Evolutionary conservation across 768 basidiomycete genomes (phyloP).

Genomic region (Sistotremastrum niveocremeum): DNA sequence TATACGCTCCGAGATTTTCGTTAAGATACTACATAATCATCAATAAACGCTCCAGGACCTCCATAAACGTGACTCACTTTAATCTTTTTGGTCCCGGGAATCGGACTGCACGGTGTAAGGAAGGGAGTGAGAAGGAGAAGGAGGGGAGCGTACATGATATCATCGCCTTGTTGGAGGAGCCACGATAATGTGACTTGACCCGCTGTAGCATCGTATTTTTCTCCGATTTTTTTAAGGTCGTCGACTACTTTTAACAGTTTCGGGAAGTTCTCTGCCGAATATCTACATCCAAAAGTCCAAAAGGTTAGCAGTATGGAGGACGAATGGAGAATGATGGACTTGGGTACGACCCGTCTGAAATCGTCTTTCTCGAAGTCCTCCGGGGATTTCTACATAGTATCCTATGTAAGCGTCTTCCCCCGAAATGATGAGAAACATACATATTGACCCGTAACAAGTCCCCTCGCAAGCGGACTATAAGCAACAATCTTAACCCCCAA

Average conservation of each 20-base stretch:
- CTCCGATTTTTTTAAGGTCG: slow-evolving; percentile 20
- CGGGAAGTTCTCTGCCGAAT: slow-evolving; percentile 30
- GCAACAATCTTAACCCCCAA: slow-evolving; percentile 32
- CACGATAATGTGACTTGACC: slow-evolving; percentile 38
- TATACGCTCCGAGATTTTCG: slow-evolving; percentile 28
- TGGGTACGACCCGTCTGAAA: slow-evolving; percentile 21
- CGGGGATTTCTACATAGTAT: slow-evolving; percentile 19
- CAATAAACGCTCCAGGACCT: no score
- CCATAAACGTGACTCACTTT: slow-evolving; percentile 16
- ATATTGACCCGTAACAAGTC: slow-evolving; percentile 33
- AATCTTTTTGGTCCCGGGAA: slow-evolving; percentile 17
- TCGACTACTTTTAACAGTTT: slow-evolving; percentile 28
- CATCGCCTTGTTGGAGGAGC: slow-evolving; percentile 32
- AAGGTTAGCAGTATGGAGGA: not conserved
- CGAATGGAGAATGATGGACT: slow-evolving; percentile 14
- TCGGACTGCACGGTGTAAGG: not conserved
- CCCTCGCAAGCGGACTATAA: slow-evolving; percentile 37
- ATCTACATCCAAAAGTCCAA: slow-evolving; percentile 10
- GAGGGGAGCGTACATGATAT: slow-evolving; percentile 22
- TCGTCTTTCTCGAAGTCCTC: slow-evolving; percentile 29
- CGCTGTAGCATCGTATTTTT: slow-evolving; percentile 26
- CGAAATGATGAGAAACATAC: no score
- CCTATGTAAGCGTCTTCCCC: no score
- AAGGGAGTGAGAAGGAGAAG: slow-evolving; percentile 28
- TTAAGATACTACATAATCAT: slow-evolving; percentile 22